A percentile compares a stretch with the other conserved stretches of the same genome.
Evolutionary conservation across 2,329 filamentous ascomycete genomes (phyloP).

Genomic region (Botryotinia globosa): DNA sequence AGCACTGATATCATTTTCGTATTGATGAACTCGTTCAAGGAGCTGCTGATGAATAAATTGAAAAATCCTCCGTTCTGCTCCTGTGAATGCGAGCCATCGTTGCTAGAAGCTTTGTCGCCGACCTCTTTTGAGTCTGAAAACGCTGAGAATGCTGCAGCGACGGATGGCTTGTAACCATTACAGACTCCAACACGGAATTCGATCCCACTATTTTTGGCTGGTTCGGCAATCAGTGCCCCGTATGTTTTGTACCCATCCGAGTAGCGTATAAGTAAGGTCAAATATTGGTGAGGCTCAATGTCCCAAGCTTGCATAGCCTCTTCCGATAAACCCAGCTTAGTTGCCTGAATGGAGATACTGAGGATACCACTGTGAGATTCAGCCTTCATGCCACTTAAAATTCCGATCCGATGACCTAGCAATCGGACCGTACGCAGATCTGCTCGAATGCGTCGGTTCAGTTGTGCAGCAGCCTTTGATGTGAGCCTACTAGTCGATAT

Average conservation of each 20-base stretch:
- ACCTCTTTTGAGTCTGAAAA: conserved; percentile 36
- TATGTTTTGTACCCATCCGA: conserved; percentile 58
- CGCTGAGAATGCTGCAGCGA: conserved; percentile 41
- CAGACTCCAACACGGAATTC: conserved; percentile 69
- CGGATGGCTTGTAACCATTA: conserved; percentile 67
- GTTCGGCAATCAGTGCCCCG: conserved; percentile 49
- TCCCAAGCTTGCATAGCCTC: conserved; percentile 78
- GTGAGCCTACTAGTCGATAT: conserved; percentile 20
- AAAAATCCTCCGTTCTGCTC: conserved; percentile 42
- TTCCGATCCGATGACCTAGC: conserved; percentile 69
- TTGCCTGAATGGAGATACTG: conserved; percentile 65
- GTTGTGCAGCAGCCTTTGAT: conserved; percentile 23
- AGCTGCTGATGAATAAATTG: conserved; percentile 67
- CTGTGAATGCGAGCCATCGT: background rate
- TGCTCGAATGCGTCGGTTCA: conserved; percentile 45
- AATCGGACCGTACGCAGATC: conserved; percentile 61
- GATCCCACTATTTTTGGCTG: conserved; percentile 42
- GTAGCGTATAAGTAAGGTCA: conserved; percentile 71
- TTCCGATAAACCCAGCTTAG: conserved; percentile 68
- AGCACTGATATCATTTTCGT: conserved; percentile 61
- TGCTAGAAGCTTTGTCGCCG: conserved; percentile 21
- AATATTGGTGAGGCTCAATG: conserved; percentile 61
- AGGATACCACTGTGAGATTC: conserved; percentile 49
- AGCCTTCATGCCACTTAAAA: conserved; percentile 50
- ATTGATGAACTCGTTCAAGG: conserved; percentile 67